phyloP scores from a whole-genome alignment of 345 rosid species.

The Noccaea caerulescens region DNA sequence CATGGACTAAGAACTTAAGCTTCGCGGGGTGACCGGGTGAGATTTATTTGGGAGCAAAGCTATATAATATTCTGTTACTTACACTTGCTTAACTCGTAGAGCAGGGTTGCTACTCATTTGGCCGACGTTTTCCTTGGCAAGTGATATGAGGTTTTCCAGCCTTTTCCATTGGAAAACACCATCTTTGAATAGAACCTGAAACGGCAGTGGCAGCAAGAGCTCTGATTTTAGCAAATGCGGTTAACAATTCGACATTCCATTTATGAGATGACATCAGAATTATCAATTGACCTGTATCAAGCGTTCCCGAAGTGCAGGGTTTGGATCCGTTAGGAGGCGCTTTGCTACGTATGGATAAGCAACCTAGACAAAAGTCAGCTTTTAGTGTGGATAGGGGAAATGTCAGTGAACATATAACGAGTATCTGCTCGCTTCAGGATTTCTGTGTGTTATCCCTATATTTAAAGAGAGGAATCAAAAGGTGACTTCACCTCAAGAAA shows the following conservation, averaged over 20 bases:
- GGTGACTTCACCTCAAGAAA: slow-evolving; percentile 80
- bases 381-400: slow-evolving; percentile 24
- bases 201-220: slow-evolving; percentile 19
- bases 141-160: slow-evolving; percentile 85
- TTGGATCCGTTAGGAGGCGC: slow-evolving; percentile 94
- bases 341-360: slow-evolving; percentile 98
- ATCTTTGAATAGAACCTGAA: slow-evolving; percentile 85
- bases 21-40: background rate
- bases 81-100: slow-evolving; percentile 59
- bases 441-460: slow-evolving; percentile 1
- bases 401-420: background rate
- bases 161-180: slow-evolving; percentile 93
- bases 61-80: slow-evolving; percentile 34
- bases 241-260: slow-evolving; percentile 2
- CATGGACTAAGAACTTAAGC: slow-evolving; percentile 9
- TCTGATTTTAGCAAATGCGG: background rate
- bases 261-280: slow-evolving; percentile 16
- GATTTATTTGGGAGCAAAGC: slow-evolving; percentile 18
- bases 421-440: slow-evolving; percentile 28
- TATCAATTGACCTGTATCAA: slow-evolving; percentile 74
- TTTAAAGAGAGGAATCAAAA: slow-evolving; percentile 4
- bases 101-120: slow-evolving; percentile 95
- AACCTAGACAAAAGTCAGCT: slow-evolving; percentile 54
- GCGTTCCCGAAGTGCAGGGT: slow-evolving; percentile 96
- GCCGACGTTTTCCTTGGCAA: slow-evolving; percentile 94